phyloP scores from a whole-genome alignment of 306 rosid genomes.

The Datisca glomerata region DNA sequence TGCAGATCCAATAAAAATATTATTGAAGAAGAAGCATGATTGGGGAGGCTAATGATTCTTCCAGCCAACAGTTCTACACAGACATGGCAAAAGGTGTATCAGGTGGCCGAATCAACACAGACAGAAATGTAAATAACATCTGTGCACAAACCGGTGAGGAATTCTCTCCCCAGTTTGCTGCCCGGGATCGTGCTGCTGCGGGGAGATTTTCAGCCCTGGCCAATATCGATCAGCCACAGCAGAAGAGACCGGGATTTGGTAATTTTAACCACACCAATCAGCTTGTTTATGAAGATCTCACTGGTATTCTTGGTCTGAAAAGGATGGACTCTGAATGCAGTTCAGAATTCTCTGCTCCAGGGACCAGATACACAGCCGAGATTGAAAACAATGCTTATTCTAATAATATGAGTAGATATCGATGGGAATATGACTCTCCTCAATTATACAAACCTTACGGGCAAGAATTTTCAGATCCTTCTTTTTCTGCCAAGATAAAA shows the following conservation, averaged over 20 bases:
- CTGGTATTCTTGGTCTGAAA: conserved; percentile 25
- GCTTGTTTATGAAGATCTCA: conserved; percentile 32
- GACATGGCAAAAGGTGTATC: conserved; percentile 20
- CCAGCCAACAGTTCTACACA: conserved; percentile 18
- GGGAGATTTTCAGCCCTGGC: conserved; percentile 36
- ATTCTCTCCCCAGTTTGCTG: conserved; percentile 62
- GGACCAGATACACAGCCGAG: conserved; percentile 31
- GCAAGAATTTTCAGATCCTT: conserved; percentile 29
- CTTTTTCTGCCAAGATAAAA: conserved; percentile 46
- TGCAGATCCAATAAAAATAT: no score
- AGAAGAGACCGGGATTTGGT: conserved; percentile 26
- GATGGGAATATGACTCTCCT: conserved; percentile 48
- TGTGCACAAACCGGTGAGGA: conserved; percentile 85
- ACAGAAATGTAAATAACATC: conserved; percentile 24
- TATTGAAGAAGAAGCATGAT: no score
- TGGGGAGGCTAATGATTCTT: conserved; percentile 37
- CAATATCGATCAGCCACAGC: conserved; percentile 30
- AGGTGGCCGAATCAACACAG: conserved; percentile 17
- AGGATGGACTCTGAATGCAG: conserved; percentile 33
- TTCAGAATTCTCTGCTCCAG: conserved; percentile 30
- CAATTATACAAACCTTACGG: conserved; percentile 32
- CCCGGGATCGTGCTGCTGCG: conserved; percentile 47
- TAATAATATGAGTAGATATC: conserved; percentile 27
- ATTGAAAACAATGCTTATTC: conserved; percentile 32
- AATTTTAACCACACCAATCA: conserved; percentile 25